phyloP scores from a whole-genome alignment of 371 early-diverging fungal genomes.

The Quaeritorhiza haematococci region DNA sequence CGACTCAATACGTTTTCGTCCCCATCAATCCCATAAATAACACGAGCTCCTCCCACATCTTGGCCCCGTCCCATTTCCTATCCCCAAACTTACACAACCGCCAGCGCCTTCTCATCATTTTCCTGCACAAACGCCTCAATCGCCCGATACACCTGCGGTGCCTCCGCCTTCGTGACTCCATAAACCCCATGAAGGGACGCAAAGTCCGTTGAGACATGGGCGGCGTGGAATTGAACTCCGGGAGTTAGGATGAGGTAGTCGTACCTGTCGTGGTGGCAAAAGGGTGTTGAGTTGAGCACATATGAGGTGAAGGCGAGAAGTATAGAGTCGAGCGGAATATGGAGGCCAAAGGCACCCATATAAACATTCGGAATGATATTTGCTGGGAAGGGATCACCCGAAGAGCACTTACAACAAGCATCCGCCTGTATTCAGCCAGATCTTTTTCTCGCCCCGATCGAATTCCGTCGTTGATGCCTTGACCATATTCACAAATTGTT shows the following conservation, averaged over 20 bases:
- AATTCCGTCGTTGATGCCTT: slow-evolving; percentile 23
- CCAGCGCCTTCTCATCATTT: slow-evolving; percentile 12
- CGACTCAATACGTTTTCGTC: too few relatives aligned
- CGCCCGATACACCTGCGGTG: background rate
- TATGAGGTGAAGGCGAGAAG: too few relatives aligned
- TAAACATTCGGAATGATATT: too few relatives aligned
- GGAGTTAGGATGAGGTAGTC: slow-evolving; percentile 42
- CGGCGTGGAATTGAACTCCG: slow-evolving; percentile 31
- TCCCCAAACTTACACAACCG: too few relatives aligned
- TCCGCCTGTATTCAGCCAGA: slow-evolving; percentile 20
- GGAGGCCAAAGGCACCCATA: too few relatives aligned
- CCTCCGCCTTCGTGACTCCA: slow-evolving; percentile 3
- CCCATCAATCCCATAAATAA: too few relatives aligned
- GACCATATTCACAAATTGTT: slow-evolving; percentile 30
- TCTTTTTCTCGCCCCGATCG: slow-evolving; percentile 27
- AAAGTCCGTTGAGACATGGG: slow-evolving; percentile 17
- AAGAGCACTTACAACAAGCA: slow-evolving; percentile 23
- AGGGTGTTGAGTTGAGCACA: too few relatives aligned
- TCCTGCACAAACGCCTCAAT: slow-evolving; percentile 5
- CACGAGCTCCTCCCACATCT: too few relatives aligned
- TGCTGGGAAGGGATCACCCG: too few relatives aligned
- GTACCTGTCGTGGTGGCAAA: slow-evolving; percentile 29
- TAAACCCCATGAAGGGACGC: slow-evolving; percentile 23
- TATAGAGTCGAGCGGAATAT: background rate
- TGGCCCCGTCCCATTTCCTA: too few relatives aligned